Evolutionary conservation across 2,329 filamentous ascomycete genomes (phyloP).

Genomic region (Colletotrichum sp.): DNA sequence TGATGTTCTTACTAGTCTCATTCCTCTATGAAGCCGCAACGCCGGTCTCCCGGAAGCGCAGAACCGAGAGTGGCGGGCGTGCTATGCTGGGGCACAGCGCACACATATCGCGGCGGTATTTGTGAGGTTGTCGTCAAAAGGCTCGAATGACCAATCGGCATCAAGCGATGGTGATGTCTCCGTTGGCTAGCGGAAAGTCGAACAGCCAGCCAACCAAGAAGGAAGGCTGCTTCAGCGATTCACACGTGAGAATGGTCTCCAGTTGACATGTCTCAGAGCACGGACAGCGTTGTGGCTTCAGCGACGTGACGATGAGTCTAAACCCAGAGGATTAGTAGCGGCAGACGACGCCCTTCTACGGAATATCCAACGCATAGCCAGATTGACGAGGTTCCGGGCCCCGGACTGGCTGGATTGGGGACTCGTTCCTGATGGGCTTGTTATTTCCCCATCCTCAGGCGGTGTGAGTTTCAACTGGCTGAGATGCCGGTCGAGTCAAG

Average conservation of each 20-base stretch:
- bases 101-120: background rate
- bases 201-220: background rate
- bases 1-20: background rate
- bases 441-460: background rate
- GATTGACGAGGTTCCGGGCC: background rate
- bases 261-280: constrained; percentile 10
- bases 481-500: background rate
- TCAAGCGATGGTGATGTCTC: background rate
- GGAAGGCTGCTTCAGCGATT: background rate
- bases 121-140: background rate
- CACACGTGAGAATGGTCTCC: background rate
- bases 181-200: background rate
- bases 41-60: background rate
- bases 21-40: background rate
- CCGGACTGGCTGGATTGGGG: constrained; percentile 1
- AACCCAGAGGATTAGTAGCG: background rate
- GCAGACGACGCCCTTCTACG: background rate
- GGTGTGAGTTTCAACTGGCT: constrained; percentile 6
- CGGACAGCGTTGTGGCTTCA: constrained; percentile 9
- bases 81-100: background rate
- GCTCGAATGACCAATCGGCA: background rate
- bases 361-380: constrained; percentile 6
- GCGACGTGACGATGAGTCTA: background rate
- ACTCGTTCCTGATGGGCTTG: background rate
- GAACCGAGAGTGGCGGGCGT: background rate